These are phyloP conservation scores for Solanum etuberosum DNA, from an alignment of 257 asterid genomes.

Conservation along the genomic window DNA sequence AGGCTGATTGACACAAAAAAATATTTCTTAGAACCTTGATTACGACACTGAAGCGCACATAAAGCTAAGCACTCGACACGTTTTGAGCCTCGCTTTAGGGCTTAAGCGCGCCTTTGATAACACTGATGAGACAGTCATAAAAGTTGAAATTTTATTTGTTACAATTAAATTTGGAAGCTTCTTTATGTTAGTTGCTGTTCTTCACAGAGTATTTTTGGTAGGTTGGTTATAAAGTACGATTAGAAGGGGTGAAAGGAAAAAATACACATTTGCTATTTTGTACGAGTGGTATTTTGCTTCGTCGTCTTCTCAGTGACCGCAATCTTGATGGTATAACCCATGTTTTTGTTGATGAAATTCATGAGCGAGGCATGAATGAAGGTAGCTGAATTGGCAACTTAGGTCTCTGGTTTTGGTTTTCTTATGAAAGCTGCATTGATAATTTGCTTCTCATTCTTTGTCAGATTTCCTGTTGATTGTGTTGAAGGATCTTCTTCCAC, in stretches of 20 bases:
- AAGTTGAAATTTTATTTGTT: not conserved
- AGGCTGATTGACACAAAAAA: too few species aligned
- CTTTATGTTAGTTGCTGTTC: slow-evolving; percentile 20
- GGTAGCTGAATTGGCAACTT: slow-evolving; percentile 33
- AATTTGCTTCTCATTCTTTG: slow-evolving; percentile 18
- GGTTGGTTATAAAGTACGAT: slow-evolving; percentile 97
- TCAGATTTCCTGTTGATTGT: slow-evolving; percentile 92
- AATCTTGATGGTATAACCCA: slow-evolving; percentile 83
- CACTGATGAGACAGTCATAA: not conserved
- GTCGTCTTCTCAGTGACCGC: slow-evolving; percentile 87
- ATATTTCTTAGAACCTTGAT: too few species aligned
- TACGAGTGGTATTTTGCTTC: slow-evolving; percentile 95
- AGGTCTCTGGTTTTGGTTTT: not conserved
- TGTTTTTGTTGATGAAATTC: slow-evolving; percentile 96
- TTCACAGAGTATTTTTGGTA: slow-evolving; percentile 31
- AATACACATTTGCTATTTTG: slow-evolving; percentile 91
- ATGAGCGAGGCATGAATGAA: slow-evolving; percentile 99
- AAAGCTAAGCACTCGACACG: too few species aligned
- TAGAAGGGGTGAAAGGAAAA: slow-evolving; percentile 95
- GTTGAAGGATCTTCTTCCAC: slow-evolving; percentile 93
- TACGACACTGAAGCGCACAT: too few species aligned
- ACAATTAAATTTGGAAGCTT: slow-evolving; percentile 5
- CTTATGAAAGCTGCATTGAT: slow-evolving; percentile 13
- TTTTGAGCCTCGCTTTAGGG: too few species aligned
- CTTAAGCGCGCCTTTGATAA: too few species aligned